Base-by-base conservation (phyloP, 106 monocot genomes). In the Apostasia shenzhenica region DNA sequence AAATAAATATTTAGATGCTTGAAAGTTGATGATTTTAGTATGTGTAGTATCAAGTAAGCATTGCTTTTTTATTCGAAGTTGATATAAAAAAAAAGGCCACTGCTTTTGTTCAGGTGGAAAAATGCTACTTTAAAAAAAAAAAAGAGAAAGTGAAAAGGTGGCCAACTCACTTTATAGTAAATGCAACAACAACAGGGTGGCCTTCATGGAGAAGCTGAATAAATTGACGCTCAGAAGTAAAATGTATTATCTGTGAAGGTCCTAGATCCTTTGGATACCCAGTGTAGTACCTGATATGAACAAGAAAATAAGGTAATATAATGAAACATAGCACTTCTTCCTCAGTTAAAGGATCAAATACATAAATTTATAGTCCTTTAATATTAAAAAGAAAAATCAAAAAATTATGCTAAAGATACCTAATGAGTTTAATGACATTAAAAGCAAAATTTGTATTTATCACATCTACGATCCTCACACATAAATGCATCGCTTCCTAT, bases 191-290 rank as follows among this genome's bases (percentile, higher is more conserved):
- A 12, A 95, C 80, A 53, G 91, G 94, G 38, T 44, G 80, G 37
- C 94, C 94, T 78, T 91, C 88, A 67, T 95, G 88, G 44, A 95
- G 73, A 13, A 91, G 85, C 79, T 95, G 79, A 70, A 95, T 78
- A 48, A 95, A 95, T 48, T 95, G 88, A 41, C 91, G 85, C 75
- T 95, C 91, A 14, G 91, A 95, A 0, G 85, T 86, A 57, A 95
- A 95, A 74, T 88, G 83, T 47, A 95, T 83, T 40, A 95, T 63
- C 44, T 76, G 67, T 5, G 91, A 88, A 42, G 91, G 94, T 49
- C 88, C 91, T 3, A 88, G 57, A 76, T 95, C 88, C 75, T 88
- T 95, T 8, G 94, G 91, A 72, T 95, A 85, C 66, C 94, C 94
- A 68, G 91, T 91, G 61, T 91, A 95, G 55, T 95, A 95, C 80